phyloP scores from a whole-genome alignment of 352 stramenopile genomes.

The Nothophytophthora sp. region DNA sequence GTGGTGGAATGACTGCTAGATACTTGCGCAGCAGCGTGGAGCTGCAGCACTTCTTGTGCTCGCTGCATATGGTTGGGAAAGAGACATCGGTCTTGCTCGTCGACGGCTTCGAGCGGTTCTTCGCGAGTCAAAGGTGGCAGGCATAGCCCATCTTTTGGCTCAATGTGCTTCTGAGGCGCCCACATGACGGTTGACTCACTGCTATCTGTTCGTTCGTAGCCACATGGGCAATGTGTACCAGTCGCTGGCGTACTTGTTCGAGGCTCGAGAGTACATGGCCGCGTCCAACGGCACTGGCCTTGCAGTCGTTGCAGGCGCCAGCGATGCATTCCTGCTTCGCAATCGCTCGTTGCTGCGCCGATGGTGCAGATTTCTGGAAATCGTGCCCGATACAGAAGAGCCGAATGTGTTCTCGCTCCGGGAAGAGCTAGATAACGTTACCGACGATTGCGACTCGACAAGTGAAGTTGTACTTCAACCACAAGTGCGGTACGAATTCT shows the following conservation, averaged over 20 bases:
- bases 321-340: slow-evolving; percentile 39
- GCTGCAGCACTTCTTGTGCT: slow-evolving; percentile 66
- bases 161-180: too few species aligned
- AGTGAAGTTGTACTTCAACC: slow-evolving; percentile 6
- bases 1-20: too few species aligned
- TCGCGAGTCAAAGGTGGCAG: slow-evolving; percentile 37
- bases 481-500: slow-evolving; percentile 39
- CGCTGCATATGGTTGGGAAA: slow-evolving; percentile 50
- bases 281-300: slow-evolving; percentile 31
- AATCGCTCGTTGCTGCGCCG: slow-evolving; percentile 37
- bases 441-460: too few species aligned
- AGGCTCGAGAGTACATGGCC: slow-evolving; percentile 55
- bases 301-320: slow-evolving; percentile 33
- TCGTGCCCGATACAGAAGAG: slow-evolving; percentile 19
- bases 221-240: slow-evolving; percentile 54
- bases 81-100: slow-evolving; percentile 56
- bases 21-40: slow-evolving; percentile 45
- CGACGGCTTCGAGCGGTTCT: slow-evolving; percentile 61
- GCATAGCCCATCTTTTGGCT: too few species aligned
- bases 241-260: slow-evolving; percentile 55
- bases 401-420: slow-evolving; percentile 31
- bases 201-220: slow-evolving; percentile 10
- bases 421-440: slow-evolving; percentile 25
- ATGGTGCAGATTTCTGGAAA: slow-evolving; percentile 58
- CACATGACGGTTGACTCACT: too few species aligned